Evolutionary conservation across 208 protist species (phyloP).

Genomic region (Trypanosoma lewisi): DNA sequence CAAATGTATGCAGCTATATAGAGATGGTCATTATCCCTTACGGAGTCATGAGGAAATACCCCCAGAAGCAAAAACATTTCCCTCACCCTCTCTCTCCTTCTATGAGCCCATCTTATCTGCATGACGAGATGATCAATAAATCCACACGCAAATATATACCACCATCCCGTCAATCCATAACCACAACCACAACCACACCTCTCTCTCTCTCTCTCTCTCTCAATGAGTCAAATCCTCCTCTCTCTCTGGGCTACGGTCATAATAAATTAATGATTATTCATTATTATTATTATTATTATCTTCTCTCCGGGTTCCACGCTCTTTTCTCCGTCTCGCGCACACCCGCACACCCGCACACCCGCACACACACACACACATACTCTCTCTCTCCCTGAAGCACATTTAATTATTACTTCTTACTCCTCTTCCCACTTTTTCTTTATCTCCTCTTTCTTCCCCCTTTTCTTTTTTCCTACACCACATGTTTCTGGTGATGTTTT

Average conservation of each 20-base stretch:
- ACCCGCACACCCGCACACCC: too few species aligned
- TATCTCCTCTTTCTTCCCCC: constrained; percentile 2
- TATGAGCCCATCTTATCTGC: not conserved
- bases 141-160: not conserved
- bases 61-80: too few species aligned
- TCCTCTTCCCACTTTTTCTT: not conserved
- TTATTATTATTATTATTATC: too few species aligned
- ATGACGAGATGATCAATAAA: too few species aligned
- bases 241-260: too few species aligned
- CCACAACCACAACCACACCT: not conserved
- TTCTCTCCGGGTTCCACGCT: too few species aligned
- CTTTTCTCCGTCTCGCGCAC: too few species aligned
- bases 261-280: too few species aligned
- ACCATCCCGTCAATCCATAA: not conserved
- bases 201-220: not conserved
- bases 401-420: not conserved
- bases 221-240: too few species aligned
- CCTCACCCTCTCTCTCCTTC: not conserved
- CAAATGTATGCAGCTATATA: too few species aligned
- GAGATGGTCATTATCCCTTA: too few species aligned
- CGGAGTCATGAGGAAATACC: too few species aligned
- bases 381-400: not conserved
- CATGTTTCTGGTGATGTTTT: constrained; percentile 43
- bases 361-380: not conserved
- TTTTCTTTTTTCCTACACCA: constrained; percentile 5